These are phyloP conservation scores for Lachnellula occidentalis DNA, from an alignment of 2,329 filamentous ascomycete genomes.

Conservation along the genomic window DNA sequence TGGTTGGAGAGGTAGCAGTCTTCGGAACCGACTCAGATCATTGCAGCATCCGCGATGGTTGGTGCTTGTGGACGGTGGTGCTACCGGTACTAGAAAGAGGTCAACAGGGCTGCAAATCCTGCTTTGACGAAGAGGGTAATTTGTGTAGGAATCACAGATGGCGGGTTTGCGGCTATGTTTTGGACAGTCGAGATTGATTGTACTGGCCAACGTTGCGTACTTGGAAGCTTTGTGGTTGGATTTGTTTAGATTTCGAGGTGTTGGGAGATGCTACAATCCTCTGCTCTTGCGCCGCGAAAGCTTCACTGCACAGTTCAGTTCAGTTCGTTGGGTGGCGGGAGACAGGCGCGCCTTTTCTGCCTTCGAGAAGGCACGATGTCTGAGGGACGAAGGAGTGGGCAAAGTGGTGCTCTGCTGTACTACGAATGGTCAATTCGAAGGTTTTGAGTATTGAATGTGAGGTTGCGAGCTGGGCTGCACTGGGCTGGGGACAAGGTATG, in stretches of 20 bases:
- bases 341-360: neutral
- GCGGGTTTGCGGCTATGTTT: neutral
- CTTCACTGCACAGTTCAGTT: too few relatives aligned
- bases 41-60: slow-evolving; percentile 24
- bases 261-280: neutral
- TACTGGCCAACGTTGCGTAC: neutral
- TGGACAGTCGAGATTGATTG: neutral
- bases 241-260: neutral
- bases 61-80: slow-evolving; percentile 17
- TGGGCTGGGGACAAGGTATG: too few relatives aligned
- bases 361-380: neutral
- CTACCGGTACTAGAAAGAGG: slow-evolving; percentile 5
- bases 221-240: neutral
- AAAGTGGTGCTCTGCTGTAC: neutral
- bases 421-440: neutral
- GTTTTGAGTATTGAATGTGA: too few relatives aligned
- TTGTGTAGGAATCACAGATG: neutral
- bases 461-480: too few relatives aligned
- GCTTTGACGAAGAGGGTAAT: neutral
- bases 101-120: neutral
- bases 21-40: slow-evolving; percentile 24
- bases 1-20: slow-evolving; percentile 20
- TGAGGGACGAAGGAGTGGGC: neutral
- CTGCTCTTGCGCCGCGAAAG: neutral
- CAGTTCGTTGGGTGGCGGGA: neutral